A percentile compares a stretch with the other conserved stretches of the same genome.
These are phyloP conservation scores for Nothophaeocryptopus gaeumannii DNA, from an alignment of 2,329 filamentous ascomycete species.

Conservation along the genomic window DNA sequence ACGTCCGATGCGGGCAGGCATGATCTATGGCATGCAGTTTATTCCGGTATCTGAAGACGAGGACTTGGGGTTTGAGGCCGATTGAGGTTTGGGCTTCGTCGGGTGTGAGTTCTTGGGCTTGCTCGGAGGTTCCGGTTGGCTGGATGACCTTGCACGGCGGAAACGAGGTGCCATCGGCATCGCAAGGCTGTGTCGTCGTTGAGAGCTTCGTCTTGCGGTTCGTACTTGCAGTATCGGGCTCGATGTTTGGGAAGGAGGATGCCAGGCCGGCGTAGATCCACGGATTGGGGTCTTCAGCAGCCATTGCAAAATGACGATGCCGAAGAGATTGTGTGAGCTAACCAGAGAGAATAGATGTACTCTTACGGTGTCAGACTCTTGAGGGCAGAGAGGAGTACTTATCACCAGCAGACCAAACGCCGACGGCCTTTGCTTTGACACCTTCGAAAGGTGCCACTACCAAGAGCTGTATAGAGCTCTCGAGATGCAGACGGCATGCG, in stretches of 20 bases:
- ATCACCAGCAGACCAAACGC: not conserved
- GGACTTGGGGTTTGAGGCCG: constrained; percentile 54
- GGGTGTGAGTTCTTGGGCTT: constrained; percentile 41
- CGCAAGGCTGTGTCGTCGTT: constrained; percentile 33
- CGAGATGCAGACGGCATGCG: too few species aligned
- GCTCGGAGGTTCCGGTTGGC: constrained; percentile 8
- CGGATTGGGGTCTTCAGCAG: constrained; percentile 12
- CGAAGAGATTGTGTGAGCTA: not conserved
- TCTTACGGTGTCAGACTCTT: not conserved
- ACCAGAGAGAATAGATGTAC: not conserved
- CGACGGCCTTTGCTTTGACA: constrained; percentile 1
- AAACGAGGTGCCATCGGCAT: constrained; percentile 4
- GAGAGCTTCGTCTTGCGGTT: constrained; percentile 41
- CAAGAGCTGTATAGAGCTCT: too few species aligned
- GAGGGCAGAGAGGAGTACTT: not conserved
- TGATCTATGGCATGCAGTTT: constrained; percentile 68
- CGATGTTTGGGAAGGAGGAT: constrained; percentile 57
- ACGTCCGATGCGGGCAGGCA: constrained; percentile 68
- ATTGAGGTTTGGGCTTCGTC: constrained; percentile 34
- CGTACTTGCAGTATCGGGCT: constrained; percentile 40
- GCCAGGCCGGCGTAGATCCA: constrained; percentile 58
- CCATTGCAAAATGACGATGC: not conserved
- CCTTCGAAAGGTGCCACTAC: too few species aligned
- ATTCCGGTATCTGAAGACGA: constrained; percentile 63
- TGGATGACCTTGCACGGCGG: constrained; percentile 57